Conservation (phyloP, 768 basidiomycete genomes). For the Terana coerulea region DNA sequence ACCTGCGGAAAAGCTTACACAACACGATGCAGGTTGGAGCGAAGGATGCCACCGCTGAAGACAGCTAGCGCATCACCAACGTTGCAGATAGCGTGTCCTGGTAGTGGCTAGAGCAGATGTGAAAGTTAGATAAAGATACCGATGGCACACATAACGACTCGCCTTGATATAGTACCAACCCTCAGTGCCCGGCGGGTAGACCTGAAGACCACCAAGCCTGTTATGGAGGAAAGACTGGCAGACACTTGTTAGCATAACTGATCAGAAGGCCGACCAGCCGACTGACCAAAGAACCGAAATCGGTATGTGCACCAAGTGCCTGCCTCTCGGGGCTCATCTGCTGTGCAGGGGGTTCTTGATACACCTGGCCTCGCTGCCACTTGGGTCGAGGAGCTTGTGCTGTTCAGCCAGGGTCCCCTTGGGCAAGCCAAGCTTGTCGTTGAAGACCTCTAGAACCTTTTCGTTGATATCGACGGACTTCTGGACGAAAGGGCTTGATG, state of each 20-base stretch:
- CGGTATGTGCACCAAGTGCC: constrained; percentile 30
- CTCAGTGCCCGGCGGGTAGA: constrained; percentile 55
- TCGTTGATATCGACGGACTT: constrained; percentile 29
- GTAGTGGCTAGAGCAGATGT: too few relatives aligned
- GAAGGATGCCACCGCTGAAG: constrained; percentile 61
- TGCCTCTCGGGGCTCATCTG: constrained; percentile 16
- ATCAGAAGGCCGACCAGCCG: not conserved
- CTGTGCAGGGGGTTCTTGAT: constrained; percentile 28
- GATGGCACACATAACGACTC: not conserved
- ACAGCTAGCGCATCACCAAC: constrained; percentile 58
- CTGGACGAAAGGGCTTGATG: constrained; percentile 26
- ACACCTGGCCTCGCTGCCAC: constrained; percentile 28
- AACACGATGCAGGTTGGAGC: constrained; percentile 63
- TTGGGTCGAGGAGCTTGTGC: constrained; percentile 25
- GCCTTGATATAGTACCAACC: constrained; percentile 69
- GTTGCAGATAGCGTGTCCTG: constrained; percentile 32
- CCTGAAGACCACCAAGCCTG: constrained; percentile 66
- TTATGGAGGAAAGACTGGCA: constrained; percentile 67
- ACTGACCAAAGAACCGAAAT: constrained; percentile 29
- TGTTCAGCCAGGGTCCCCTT: constrained; percentile 23
- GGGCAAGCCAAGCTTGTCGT: constrained; percentile 31
- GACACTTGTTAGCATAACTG: not conserved
- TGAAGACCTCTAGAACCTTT: constrained; percentile 28
- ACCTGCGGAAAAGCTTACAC: constrained; percentile 34
- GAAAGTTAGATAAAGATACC: too few relatives aligned